These are phyloP conservation scores for Hypoxylon sp. DNA, from an alignment of 2,329 filamentous ascomycete species.

Conservation along the genomic window DNA sequence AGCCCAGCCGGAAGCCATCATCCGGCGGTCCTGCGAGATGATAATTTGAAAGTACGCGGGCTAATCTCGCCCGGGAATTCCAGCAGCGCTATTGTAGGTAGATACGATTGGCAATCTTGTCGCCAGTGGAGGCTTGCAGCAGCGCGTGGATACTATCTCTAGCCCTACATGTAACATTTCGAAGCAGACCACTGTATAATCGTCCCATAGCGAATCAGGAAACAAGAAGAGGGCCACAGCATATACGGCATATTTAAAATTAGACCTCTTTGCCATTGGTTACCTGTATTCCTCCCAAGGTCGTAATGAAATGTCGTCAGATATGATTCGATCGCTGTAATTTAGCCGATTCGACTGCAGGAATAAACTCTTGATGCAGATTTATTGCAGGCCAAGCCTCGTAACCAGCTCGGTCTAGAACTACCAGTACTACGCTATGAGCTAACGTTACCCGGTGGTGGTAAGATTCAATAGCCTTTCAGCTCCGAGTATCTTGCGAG, in stretches of 20 bases:
- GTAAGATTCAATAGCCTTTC: neutral
- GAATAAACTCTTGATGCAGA: conserved; percentile 1
- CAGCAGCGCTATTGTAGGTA: neutral
- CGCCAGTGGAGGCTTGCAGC: neutral
- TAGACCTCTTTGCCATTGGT: conserved; percentile 11
- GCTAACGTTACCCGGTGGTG: conserved; percentile 36
- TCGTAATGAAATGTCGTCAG: neutral
- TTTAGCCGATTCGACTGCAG: conserved; percentile 36
- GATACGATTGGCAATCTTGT: neutral
- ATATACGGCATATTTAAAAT: conserved; percentile 25
- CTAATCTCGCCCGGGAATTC: neutral
- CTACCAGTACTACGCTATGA: conserved; percentile 25
- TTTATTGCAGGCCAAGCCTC: conserved; percentile 10
- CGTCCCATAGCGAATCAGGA: neutral
- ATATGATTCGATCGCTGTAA: conserved; percentile 23
- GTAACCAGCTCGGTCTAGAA: conserved; percentile 27
- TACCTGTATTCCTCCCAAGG: conserved; percentile 13
- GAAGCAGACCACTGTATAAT: conserved; percentile 8
- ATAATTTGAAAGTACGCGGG: neutral
- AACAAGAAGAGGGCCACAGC: neutral
- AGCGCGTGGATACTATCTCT: neutral
- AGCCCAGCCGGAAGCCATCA: conserved; percentile 21
- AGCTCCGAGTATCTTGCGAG: neutral
- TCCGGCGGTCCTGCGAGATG: conserved; percentile 31
- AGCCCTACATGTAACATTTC: conserved; percentile 12